These are phyloP conservation scores for Amanita polypyramis DNA, from an alignment of 768 basidiomycete species.

Conservation along the genomic window DNA sequence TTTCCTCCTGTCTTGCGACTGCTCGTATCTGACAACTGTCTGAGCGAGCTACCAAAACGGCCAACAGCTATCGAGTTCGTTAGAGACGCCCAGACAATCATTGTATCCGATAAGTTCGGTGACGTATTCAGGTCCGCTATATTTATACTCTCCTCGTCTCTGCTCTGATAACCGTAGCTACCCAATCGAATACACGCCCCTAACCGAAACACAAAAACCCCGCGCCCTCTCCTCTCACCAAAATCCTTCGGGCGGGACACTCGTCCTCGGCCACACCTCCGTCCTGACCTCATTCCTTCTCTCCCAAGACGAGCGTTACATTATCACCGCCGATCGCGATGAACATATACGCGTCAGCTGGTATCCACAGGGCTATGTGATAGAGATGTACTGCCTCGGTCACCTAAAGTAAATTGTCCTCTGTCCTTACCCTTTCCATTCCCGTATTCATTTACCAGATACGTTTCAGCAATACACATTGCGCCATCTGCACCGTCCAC, in stretches of 20 bases:
- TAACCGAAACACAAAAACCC: constrained; percentile 21
- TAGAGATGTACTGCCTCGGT: constrained; percentile 83
- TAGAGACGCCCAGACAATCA: constrained; percentile 46
- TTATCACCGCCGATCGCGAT: constrained; percentile 89
- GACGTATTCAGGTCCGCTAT: constrained; percentile 70
- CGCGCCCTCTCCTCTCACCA: constrained; percentile 48
- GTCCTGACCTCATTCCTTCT: constrained; percentile 69
- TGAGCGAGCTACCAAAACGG: constrained; percentile 76
- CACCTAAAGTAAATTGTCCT: constrained; percentile 54
- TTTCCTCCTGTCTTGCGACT: constrained; percentile 2
- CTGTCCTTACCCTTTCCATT: not conserved
- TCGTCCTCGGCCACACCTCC: constrained; percentile 84
- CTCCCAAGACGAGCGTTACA: constrained; percentile 53
- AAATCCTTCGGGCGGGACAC: constrained; percentile 56
- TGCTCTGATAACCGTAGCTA: constrained; percentile 33
- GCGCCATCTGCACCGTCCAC: constrained; percentile 30
- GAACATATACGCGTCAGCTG: constrained; percentile 91
- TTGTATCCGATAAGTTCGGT: constrained; percentile 91
- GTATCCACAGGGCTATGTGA: constrained; percentile 78
- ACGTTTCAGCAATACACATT: constrained; percentile 75
- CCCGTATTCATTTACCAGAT: constrained; percentile 34
- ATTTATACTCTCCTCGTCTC: not conserved
- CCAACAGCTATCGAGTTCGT: constrained; percentile 64
- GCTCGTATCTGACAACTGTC: not conserved
- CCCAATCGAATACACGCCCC: constrained; percentile 35